phyloP scores from a whole-genome alignment of 2,329 filamentous ascomycete genomes.

The Rhinocladiella similis region DNA sequence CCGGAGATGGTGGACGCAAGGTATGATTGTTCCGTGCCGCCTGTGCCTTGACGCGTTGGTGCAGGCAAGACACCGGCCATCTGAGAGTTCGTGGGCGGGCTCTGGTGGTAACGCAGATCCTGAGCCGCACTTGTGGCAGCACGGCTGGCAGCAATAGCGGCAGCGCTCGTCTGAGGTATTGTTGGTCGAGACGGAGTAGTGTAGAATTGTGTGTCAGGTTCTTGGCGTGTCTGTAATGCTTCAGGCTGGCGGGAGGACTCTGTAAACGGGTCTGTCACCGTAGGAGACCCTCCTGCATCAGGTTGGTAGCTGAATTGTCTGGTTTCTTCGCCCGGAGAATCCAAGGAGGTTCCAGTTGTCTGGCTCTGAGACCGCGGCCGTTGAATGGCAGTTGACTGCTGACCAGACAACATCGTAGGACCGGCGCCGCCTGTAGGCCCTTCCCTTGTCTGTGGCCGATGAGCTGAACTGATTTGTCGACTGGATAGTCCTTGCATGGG shows the following conservation, averaged over 20 bases:
- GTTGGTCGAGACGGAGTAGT: conserved; percentile 31
- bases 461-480: conserved; percentile 50
- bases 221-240: conserved; percentile 37
- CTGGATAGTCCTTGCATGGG: conserved; percentile 76
- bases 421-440: conserved; percentile 43
- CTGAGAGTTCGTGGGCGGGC: conserved; percentile 9
- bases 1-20: conserved; percentile 55
- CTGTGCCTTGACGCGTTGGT: conserved; percentile 21
- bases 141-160: conserved; percentile 31
- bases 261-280: conserved; percentile 63
- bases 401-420: conserved; percentile 32
- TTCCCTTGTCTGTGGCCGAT: conserved; percentile 48
- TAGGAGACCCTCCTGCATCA: conserved; percentile 51
- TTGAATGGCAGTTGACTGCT: conserved; percentile 27
- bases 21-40: conserved; percentile 34
- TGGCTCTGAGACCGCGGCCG: conserved; percentile 26
- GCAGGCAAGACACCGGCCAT: conserved; percentile 15
- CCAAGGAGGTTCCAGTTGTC: conserved; percentile 28
- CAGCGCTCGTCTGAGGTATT: conserved; percentile 34
- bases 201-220: conserved; percentile 38
- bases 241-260: conserved; percentile 38
- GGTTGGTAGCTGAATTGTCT: conserved; percentile 53
- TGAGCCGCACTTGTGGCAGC: conserved; percentile 18
- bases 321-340: conserved; percentile 39
- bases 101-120: conserved; percentile 13